Percentiles rank a stretch among this genome's conserved stretches.
Conservation (phyloP, 2,329 filamentous ascomycete genomes). For the Penicillium sp. region DNA sequence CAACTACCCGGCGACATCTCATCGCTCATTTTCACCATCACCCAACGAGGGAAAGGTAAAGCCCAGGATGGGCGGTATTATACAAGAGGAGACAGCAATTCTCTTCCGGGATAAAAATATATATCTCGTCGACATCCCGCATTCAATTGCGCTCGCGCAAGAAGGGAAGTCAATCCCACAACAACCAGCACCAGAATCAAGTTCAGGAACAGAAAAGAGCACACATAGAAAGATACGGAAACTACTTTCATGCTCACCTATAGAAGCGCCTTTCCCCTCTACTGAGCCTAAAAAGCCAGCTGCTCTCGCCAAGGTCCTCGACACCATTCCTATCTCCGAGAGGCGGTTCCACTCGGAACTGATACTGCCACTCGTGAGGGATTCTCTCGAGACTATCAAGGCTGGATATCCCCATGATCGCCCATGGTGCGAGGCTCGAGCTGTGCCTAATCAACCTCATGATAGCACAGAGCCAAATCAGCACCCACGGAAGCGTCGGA, state of each 20-base stretch:
- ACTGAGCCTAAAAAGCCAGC: constrained; percentile 45
- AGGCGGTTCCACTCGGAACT: constrained; percentile 23
- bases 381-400: constrained; percentile 33
- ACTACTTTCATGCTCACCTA: constrained; percentile 42
- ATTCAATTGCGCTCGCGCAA: constrained; percentile 50
- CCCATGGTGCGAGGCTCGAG: constrained; percentile 31
- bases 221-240: not conserved
- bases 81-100: constrained; percentile 30
- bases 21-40: not conserved
- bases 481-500: not conserved
- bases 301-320: constrained; percentile 36
- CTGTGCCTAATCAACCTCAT: constrained; percentile 4
- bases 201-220: not conserved
- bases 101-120: constrained; percentile 44
- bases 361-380: constrained; percentile 29
- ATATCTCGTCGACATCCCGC: constrained; percentile 51
- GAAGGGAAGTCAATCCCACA: constrained; percentile 30
- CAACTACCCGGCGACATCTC: not conserved
- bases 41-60: not conserved
- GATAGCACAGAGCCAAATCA: not conserved
- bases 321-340: constrained; percentile 28
- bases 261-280: constrained; percentile 41
- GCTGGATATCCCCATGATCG: not conserved
- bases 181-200: not conserved
- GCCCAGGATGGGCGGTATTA: not conserved